Evolutionary conservation across 2,329 filamentous ascomycete species (phyloP).

Genomic region (Ascochyta lentis): DNA sequence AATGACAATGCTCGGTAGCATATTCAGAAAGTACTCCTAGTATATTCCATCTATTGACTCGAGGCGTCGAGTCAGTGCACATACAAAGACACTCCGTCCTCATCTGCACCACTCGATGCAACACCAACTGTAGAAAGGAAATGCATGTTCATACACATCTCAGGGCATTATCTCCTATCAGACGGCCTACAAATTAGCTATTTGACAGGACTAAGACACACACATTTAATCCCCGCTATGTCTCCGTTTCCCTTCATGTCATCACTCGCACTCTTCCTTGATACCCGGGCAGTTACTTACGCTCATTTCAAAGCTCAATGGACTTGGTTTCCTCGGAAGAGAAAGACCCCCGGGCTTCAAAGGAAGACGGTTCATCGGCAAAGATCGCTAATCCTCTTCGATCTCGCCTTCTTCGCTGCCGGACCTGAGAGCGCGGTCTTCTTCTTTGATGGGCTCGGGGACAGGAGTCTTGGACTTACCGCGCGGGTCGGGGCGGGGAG

Average conservation of each 20-base stretch:
- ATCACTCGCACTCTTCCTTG: not conserved
- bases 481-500: slow-evolving; percentile 57
- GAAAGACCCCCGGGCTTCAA: not conserved
- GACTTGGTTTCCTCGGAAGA: not conserved
- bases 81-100: too few relatives aligned
- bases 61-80: too few relatives aligned
- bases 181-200: not conserved
- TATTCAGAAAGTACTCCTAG: too few relatives aligned
- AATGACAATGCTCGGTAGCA: too few relatives aligned
- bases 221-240: not conserved
- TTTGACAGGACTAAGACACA: not conserved
- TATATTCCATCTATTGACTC: too few relatives aligned
- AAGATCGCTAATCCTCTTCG: slow-evolving; percentile 68
- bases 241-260: not conserved
- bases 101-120: too few relatives aligned
- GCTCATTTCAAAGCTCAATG: not conserved
- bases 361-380: not conserved
- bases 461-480: slow-evolving; percentile 64
- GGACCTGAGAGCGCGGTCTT: slow-evolving; percentile 73
- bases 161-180: not conserved
- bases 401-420: slow-evolving; percentile 99
- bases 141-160: too few relatives aligned
- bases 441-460: slow-evolving; percentile 54
- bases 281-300: not conserved
- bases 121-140: too few relatives aligned